phyloP scores from a whole-genome alignment of 768 basidiomycete genomes.

The Hericium rajendrae region DNA sequence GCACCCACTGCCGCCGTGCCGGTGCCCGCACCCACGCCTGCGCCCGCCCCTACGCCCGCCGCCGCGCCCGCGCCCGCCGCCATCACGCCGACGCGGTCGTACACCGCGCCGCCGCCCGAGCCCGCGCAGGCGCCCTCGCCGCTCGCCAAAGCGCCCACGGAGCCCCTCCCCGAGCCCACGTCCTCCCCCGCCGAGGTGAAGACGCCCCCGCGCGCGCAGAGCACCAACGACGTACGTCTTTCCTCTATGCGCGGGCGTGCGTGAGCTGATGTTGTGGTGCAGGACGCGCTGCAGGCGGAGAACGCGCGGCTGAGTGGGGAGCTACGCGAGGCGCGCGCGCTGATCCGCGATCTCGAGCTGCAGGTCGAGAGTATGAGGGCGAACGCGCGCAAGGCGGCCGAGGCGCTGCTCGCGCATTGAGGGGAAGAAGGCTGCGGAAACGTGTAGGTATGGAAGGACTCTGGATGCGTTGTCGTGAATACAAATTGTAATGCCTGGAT shows the following conservation, averaged over 20 bases:
- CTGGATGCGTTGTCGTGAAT: too few relatives aligned
- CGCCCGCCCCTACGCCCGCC: conserved; percentile 20
- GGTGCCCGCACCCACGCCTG: conserved; percentile 20
- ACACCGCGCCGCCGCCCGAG: conserved; percentile 17
- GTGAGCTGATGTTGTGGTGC: not conserved
- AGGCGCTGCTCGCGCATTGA: conserved; percentile 36
- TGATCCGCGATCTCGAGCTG: conserved; percentile 76
- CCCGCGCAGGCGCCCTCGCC: conserved; percentile 24
- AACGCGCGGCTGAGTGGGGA: conserved; percentile 54
- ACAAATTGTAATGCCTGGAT: too few relatives aligned
- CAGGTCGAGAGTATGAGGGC: conserved; percentile 68
- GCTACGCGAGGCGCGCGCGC: conserved; percentile 69
- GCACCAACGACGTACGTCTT: conserved; percentile 19
- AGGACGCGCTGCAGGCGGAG: conserved; percentile 36
- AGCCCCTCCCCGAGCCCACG: conserved; percentile 1
- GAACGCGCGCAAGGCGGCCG: conserved; percentile 69
- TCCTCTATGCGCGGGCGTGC: not conserved
- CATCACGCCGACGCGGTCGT: conserved; percentile 27
- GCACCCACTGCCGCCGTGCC: conserved; percentile 10
- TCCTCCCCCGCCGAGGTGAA: conserved; percentile 5
- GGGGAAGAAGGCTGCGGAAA: not conserved
- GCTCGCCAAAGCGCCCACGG: conserved; percentile 5
- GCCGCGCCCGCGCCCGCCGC: conserved; percentile 14
- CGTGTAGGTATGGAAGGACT: too few relatives aligned
- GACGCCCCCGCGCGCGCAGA: conserved; percentile 14